Percentiles rank a stretch among this genome's conserved stretches.
Evolutionary conservation across 345 rosid genomes (phyloP).

Genomic region (Anastatica hierochuntica): DNA sequence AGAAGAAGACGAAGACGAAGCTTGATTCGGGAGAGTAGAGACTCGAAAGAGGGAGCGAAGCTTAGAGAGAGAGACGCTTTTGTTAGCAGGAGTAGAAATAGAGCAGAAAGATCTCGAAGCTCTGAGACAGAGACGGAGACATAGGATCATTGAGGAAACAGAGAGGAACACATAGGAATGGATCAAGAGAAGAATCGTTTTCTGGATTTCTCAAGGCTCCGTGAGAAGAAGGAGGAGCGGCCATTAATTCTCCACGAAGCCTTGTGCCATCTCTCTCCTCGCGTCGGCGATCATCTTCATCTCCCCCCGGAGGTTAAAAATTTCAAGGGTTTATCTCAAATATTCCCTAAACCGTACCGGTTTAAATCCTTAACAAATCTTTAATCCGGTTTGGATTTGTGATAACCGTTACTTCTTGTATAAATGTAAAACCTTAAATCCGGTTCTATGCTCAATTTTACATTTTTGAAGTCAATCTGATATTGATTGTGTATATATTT

Average conservation of each 20-base stretch:
- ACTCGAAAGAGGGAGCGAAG: constrained; percentile 30
- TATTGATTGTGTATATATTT: too few relatives aligned
- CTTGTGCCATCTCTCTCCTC: constrained; percentile 20
- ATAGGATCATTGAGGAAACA: constrained; percentile 54
- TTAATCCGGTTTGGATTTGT: not conserved
- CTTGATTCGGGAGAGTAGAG: constrained; percentile 18
- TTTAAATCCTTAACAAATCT: not conserved
- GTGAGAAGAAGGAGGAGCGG: constrained; percentile 13
- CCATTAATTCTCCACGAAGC: constrained; percentile 31
- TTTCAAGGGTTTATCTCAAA: constrained; percentile 23
- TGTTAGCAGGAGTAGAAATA: constrained; percentile 6
- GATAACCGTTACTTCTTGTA: too few relatives aligned
- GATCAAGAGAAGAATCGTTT: not conserved
- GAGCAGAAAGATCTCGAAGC: constrained; percentile 48
- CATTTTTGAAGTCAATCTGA: not conserved
- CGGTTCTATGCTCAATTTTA: not conserved
- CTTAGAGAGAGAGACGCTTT: constrained; percentile 21
- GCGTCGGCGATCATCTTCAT: constrained; percentile 23
- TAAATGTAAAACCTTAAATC: not conserved
- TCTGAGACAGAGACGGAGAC: constrained; percentile 35
- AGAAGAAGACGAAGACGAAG: constrained; percentile 7
- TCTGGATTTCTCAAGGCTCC: constrained; percentile 11
- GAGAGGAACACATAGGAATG: constrained; percentile 26
- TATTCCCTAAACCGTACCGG: constrained; percentile 3
- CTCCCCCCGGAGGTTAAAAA: constrained; percentile 17